These are phyloP conservation scores for Hortiboletus flavorubellus DNA, from an alignment of 768 basidiomycete species.

Conservation along the genomic window DNA sequence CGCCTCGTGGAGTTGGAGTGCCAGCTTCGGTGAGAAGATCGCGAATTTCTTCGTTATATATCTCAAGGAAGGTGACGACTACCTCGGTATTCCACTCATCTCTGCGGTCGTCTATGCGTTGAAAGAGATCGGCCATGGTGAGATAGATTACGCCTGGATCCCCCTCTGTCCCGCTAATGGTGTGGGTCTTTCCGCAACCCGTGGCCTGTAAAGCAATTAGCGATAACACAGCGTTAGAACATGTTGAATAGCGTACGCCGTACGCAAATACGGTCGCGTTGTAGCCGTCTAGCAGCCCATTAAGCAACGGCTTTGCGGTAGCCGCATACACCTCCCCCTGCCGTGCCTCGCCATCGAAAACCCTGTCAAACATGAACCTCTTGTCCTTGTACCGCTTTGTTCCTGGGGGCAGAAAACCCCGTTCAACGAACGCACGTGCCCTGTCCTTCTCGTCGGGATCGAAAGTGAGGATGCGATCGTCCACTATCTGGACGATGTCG, in stretches of 20 bases:
- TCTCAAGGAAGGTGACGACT: slow-evolving; percentile 93
- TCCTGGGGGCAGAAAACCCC: slow-evolving; percentile 81
- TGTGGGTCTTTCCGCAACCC: slow-evolving; percentile 99
- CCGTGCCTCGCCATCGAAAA: slow-evolving; percentile 75
- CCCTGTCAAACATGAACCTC: slow-evolving; percentile 94
- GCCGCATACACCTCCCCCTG: slow-evolving; percentile 88
- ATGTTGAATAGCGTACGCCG: slow-evolving; percentile 60
- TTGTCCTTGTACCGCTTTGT: slow-evolving; percentile 95
- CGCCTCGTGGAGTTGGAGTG: slow-evolving; percentile 64
- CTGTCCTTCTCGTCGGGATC: slow-evolving; percentile 91
- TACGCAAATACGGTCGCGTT: slow-evolving; percentile 99
- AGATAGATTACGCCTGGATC: slow-evolving; percentile 95
- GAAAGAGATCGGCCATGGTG: slow-evolving; percentile 96
- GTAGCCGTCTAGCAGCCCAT: slow-evolving; percentile 86
- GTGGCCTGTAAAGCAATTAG: slow-evolving; percentile 66
- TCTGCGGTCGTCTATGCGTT: slow-evolving; percentile 81
- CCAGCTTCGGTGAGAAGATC: slow-evolving; percentile 84
- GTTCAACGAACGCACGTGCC: slow-evolving; percentile 74
- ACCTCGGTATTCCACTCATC: slow-evolving; percentile 87
- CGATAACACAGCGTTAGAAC: background rate
- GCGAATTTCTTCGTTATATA: slow-evolving; percentile 98
- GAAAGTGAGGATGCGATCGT: slow-evolving; percentile 93
- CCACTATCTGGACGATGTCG: slow-evolving; percentile 83
- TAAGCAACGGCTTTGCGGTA: slow-evolving; percentile 82
- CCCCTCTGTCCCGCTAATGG: slow-evolving; percentile 86